These are phyloP conservation scores for Artomyces pyxidatus DNA, from an alignment of 768 basidiomycete genomes.

Conservation along the genomic window DNA sequence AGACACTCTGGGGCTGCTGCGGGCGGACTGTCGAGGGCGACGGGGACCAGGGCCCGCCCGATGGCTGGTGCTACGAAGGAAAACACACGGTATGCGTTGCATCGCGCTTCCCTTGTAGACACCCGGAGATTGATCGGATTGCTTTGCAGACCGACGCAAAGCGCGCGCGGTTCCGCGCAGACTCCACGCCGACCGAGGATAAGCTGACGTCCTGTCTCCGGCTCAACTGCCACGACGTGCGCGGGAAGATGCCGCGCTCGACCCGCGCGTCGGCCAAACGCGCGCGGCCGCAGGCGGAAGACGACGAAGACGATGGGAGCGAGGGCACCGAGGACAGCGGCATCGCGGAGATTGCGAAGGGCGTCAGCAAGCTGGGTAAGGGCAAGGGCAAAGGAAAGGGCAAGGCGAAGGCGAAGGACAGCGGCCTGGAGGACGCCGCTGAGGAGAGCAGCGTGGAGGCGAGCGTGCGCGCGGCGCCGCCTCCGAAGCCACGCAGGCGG, in stretches of 20 bases:
- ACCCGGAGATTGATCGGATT: not conserved
- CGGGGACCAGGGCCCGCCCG: slow-evolving; percentile 76
- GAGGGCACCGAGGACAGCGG: slow-evolving; percentile 24
- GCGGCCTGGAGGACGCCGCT: slow-evolving; percentile 11
- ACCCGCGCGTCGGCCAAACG: slow-evolving; percentile 20
- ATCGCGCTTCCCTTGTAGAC: not conserved
- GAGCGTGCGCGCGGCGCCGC: not conserved
- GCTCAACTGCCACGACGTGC: slow-evolving; percentile 44
- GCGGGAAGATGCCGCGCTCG: slow-evolving; percentile 17
- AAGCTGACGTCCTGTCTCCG: slow-evolving; percentile 55
- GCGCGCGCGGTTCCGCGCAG: slow-evolving; percentile 73
- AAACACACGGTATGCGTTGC: slow-evolving; percentile 55
- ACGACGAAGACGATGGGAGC: slow-evolving; percentile 20
- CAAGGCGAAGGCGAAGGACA: slow-evolving; percentile 10
- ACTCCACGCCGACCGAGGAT: slow-evolving; percentile 60
- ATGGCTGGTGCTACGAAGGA: slow-evolving; percentile 85
- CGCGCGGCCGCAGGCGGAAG: slow-evolving; percentile 21
- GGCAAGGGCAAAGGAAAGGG: slow-evolving; percentile 5
- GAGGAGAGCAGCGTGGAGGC: slow-evolving; percentile 8
- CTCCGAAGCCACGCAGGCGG: not conserved
- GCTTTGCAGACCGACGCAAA: slow-evolving; percentile 52
- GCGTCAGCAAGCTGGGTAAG: slow-evolving; percentile 12
- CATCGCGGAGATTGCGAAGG: slow-evolving; percentile 23
- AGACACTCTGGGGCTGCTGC: slow-evolving; percentile 69
- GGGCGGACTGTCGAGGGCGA: slow-evolving; percentile 63